phyloP scores from a whole-genome alignment of 345 rosid species.

The Hypericum androsaemum region DNA sequence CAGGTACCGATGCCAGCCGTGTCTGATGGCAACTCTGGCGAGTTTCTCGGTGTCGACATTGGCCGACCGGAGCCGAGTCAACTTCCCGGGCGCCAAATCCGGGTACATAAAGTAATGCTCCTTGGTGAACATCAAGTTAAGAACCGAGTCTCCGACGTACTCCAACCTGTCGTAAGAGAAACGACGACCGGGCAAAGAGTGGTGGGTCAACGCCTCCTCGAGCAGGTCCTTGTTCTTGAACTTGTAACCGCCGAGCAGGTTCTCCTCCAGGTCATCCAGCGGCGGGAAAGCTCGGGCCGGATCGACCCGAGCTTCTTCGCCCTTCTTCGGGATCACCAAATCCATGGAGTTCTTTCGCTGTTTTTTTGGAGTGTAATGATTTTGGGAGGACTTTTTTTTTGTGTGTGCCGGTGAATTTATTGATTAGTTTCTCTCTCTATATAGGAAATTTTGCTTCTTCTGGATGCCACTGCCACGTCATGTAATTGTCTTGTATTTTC shows the following conservation, averaged over 20 bases:
- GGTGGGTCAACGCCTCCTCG: constrained; percentile 49
- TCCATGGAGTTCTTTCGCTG: too few relatives aligned
- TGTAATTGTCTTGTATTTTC: too few relatives aligned
- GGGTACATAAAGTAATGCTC: constrained; percentile 34
- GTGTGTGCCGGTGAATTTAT: too few relatives aligned
- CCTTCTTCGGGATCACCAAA: too few relatives aligned
- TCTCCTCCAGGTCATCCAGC: constrained; percentile 34
- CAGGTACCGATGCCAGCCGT: constrained; percentile 33
- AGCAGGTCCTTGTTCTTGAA: constrained; percentile 34
- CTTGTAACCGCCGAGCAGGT: constrained; percentile 33
- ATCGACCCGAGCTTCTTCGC: too few relatives aligned
- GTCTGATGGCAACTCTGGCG: constrained; percentile 49
- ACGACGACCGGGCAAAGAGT: constrained; percentile 12
- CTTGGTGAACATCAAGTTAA: constrained; percentile 25
- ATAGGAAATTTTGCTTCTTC: too few relatives aligned
- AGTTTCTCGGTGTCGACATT: constrained; percentile 62
- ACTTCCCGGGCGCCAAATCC: constrained; percentile 28
- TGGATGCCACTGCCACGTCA: too few relatives aligned
- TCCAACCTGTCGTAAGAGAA: constrained; percentile 45
- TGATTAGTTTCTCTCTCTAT: too few relatives aligned
- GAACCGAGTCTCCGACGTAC: constrained; percentile 43
- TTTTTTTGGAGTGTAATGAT: too few relatives aligned
- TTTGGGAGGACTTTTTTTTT: too few relatives aligned
- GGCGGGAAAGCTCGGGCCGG: too few relatives aligned
- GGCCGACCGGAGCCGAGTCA: constrained; percentile 58